Percentiles rank a stretch among this genome's conserved stretches.
These are phyloP conservation scores for Saksenaea vasiformis DNA, from an alignment of 371 early-diverging fungal species.

Conservation along the genomic window DNA sequence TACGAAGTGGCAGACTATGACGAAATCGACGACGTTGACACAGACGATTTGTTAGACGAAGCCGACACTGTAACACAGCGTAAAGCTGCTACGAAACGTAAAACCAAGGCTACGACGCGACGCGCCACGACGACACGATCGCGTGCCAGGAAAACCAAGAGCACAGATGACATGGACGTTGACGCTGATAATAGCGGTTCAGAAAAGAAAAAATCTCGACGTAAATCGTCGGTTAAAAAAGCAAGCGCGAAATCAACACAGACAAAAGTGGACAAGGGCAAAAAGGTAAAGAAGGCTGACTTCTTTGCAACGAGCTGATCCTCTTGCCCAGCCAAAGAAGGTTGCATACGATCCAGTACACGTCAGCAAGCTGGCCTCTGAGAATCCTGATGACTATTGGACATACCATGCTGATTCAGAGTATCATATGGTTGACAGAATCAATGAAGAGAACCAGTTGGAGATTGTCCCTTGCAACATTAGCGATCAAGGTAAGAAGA, in stretches of 20 bases:
- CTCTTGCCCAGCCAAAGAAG: constrained; percentile 7
- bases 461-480: constrained; percentile 52
- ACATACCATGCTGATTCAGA: constrained; percentile 41
- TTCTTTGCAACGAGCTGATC: neutral
- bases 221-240: constrained; percentile 7
- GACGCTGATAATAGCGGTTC: constrained; percentile 7
- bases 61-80: constrained; percentile 1
- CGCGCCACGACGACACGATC: constrained; percentile 3
- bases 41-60: constrained; percentile 16
- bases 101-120: constrained; percentile 7
- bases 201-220: constrained; percentile 7
- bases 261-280: constrained; percentile 4
- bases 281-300: constrained; percentile 12
- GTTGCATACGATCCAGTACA: constrained; percentile 5
- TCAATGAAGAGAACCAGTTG: constrained; percentile 63
- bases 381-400: constrained; percentile 67
- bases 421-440: constrained; percentile 50
- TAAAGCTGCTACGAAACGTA: neutral
- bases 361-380: constrained; percentile 31
- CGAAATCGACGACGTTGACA: constrained; percentile 15
- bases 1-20: constrained; percentile 10
- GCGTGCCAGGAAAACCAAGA: constrained; percentile 8
- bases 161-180: constrained; percentile 11
- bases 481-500: constrained; percentile 44
- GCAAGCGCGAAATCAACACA: constrained; percentile 3